phyloP scores from a whole-genome alignment of 176 grass and related monocot species.

The Bothriochloa decipiens region DNA sequence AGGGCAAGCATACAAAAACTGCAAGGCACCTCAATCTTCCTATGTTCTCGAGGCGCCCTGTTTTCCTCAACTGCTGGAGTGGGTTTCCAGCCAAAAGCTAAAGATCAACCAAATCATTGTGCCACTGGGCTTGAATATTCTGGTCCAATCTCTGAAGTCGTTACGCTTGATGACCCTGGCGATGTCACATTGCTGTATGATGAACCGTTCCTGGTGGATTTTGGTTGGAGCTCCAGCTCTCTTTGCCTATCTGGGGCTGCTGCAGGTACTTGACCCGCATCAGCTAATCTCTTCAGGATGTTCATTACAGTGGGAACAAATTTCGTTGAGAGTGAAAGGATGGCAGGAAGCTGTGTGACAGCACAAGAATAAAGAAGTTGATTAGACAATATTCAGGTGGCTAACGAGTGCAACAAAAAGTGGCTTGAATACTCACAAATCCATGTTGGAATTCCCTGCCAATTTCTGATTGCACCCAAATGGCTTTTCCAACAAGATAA shows the following conservation, averaged over 20 bases:
- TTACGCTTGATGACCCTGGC: constrained; percentile 69
- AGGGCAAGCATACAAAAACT: constrained; percentile 45
- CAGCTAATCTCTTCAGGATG: constrained; percentile 90
- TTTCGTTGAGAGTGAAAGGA: constrained; percentile 91
- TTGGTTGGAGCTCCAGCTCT: constrained; percentile 62
- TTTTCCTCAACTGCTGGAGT: constrained; percentile 30
- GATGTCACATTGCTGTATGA: constrained; percentile 61
- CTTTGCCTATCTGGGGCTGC: constrained; percentile 51
- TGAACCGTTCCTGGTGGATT: constrained; percentile 65
- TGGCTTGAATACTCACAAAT: constrained; percentile 64
- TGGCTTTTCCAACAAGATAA: constrained; percentile 87
- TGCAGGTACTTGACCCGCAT: constrained; percentile 65
- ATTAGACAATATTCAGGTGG: not conserved
- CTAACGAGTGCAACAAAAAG: constrained; percentile 29
- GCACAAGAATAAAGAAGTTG: constrained; percentile 16
- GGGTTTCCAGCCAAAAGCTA: constrained; percentile 36
- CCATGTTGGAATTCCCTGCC: constrained; percentile 78
- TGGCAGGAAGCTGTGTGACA: constrained; percentile 65
- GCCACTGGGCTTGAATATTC: constrained; percentile 68
- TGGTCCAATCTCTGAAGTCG: constrained; percentile 51
- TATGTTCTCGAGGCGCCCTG: not conserved
- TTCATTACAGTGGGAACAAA: constrained; percentile 97
- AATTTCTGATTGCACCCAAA: constrained; percentile 94
- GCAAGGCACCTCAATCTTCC: constrained; percentile 37
- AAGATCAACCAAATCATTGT: constrained; percentile 52